Conservation (phyloP, 2,329 filamentous ascomycete genomes). For the Xylaria arbuscula region DNA sequence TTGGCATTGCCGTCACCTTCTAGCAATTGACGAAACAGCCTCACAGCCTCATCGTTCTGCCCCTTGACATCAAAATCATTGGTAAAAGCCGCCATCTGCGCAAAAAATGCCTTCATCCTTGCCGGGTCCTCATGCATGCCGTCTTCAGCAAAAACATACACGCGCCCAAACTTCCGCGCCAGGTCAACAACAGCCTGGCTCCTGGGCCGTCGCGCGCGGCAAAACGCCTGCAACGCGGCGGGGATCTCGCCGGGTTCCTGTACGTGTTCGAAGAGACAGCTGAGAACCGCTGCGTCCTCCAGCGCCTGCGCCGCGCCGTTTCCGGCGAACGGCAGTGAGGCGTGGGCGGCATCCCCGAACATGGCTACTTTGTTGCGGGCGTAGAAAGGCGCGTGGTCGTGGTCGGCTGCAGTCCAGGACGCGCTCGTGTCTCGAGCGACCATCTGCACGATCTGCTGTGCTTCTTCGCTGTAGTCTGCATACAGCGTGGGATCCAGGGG, state of each 20-base stretch:
- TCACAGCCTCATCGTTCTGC: constrained; percentile 46
- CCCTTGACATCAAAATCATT: constrained; percentile 48
- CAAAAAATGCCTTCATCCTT: constrained; percentile 46
- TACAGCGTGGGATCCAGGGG: constrained; percentile 47
- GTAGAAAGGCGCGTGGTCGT: constrained; percentile 52
- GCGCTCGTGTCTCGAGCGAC: constrained; percentile 49
- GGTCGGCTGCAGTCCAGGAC: constrained; percentile 50
- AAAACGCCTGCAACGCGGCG: constrained; percentile 47
- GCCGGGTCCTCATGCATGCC: constrained; percentile 49
- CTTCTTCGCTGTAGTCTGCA: constrained; percentile 49
- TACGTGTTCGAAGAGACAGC: constrained; percentile 43
- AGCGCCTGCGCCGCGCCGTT: constrained; percentile 54
- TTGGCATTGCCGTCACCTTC: not conserved
- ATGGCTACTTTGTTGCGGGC: constrained; percentile 44
- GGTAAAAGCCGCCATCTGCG: constrained; percentile 45
- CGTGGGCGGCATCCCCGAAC: constrained; percentile 52
- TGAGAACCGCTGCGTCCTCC: constrained; percentile 51
- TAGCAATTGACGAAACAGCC: constrained; percentile 29
- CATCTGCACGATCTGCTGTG: constrained; percentile 48
- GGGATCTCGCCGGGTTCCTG: constrained; percentile 27
- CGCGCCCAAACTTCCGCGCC: constrained; percentile 46
- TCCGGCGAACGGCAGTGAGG: constrained; percentile 51
- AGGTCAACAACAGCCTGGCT: constrained; percentile 50
- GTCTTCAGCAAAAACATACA: constrained; percentile 46
- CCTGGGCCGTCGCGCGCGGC: constrained; percentile 45